These are phyloP conservation scores for Teratosphaeria nubilosa DNA, from an alignment of 2,329 filamentous ascomycete genomes.

Conservation along the genomic window DNA sequence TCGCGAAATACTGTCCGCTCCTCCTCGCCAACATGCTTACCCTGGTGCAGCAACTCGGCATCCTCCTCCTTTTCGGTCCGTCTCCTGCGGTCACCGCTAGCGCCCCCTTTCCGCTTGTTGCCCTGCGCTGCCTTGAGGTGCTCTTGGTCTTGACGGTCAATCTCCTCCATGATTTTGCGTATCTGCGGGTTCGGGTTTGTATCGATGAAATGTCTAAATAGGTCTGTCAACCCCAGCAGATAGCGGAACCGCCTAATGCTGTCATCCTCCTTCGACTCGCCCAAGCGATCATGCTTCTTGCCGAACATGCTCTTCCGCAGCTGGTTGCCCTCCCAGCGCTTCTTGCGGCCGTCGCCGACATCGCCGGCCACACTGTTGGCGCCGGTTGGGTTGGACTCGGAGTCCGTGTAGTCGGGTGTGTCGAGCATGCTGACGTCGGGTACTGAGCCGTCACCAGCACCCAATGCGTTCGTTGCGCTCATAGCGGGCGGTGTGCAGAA, in stretches of 20 bases:
- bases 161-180: slow-evolving; percentile 85
- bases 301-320: slow-evolving; percentile 86
- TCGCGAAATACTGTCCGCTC: slow-evolving; percentile 89
- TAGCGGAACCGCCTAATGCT: slow-evolving; percentile 91
- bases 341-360: slow-evolving; percentile 65
- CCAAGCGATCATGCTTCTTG: slow-evolving; percentile 85
- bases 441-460: slow-evolving; percentile 23
- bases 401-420: slow-evolving; percentile 56
- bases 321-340: slow-evolving; percentile 76
- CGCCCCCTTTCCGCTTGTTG: slow-evolving; percentile 71
- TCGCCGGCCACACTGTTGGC: slow-evolving; percentile 84
- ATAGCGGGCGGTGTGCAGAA: slow-evolving; percentile 7
- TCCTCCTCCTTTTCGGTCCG: slow-evolving; percentile 97
- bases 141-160: slow-evolving; percentile 81
- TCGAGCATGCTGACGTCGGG: slow-evolving; percentile 36
- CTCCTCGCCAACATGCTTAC: slow-evolving; percentile 68
- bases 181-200: slow-evolving; percentile 93
- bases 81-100: slow-evolving; percentile 64
- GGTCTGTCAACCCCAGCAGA: slow-evolving; percentile 83
- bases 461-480: slow-evolving; percentile 14
- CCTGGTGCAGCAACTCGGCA: slow-evolving; percentile 74
- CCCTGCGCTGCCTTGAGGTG: slow-evolving; percentile 58
- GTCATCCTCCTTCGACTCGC: slow-evolving; percentile 95
- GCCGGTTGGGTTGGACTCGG: slow-evolving; percentile 56
- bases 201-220: slow-evolving; percentile 98